Evolutionary conservation across 2,329 filamentous ascomycete genomes (phyloP).

Genomic region (Penicillium decumbens): DNA sequence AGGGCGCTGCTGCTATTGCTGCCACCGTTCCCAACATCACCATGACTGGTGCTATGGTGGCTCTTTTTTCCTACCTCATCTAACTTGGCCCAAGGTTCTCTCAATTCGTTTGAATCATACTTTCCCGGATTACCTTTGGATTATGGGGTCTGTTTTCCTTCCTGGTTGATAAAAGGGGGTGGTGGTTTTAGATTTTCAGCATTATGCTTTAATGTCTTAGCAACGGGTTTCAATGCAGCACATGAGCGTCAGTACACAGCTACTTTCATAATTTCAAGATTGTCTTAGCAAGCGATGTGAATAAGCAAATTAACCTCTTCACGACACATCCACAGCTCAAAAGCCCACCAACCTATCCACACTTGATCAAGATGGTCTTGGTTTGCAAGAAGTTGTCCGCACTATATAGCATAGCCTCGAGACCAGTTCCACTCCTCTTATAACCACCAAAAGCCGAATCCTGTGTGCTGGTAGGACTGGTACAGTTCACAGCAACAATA

Average conservation of each 20-base stretch:
- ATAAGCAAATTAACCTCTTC: neutral
- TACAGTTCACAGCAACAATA: conserved; percentile 32
- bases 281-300: neutral
- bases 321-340: neutral
- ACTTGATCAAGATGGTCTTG: conserved; percentile 27
- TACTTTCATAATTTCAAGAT: neutral
- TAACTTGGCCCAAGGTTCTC: conserved; percentile 3
- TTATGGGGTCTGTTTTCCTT: neutral
- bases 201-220: conserved; percentile 4
- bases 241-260: neutral
- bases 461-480: conserved; percentile 35
- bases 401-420: conserved; percentile 37
- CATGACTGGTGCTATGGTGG: conserved; percentile 15
- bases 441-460: conserved; percentile 45
- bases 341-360: conserved; percentile 3
- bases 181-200: neutral
- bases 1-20: conserved; percentile 9
- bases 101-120: neutral
- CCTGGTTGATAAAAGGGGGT: neutral
- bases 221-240: neutral
- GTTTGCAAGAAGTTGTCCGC: conserved; percentile 39
- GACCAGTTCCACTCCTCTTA: conserved; percentile 40
- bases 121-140: neutral
- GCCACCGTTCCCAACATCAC: conserved; percentile 7
- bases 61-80: conserved; percentile 13